Evolutionary conservation across 345 rosid genomes (phyloP), one percentile per base, ranked within the genome.

Genomic region (sweet orange (Citrus sinensis)): DNA sequence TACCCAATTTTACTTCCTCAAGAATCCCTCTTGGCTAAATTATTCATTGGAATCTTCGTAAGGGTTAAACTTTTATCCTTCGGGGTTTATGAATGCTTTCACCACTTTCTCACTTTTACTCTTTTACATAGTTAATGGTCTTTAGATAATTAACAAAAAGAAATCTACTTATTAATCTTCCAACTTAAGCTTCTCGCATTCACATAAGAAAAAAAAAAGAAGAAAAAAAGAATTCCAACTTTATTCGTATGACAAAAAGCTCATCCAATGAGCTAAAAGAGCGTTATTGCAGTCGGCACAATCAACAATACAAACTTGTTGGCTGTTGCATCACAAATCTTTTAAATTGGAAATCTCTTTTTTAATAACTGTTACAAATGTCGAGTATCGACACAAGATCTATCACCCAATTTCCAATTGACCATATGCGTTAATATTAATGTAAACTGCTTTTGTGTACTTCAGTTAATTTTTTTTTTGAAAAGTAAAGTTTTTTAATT

Each of bases 21-120:
- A 27, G 62, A 80, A 66, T 67, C 79, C 81, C 66, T 75, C 78
- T 79, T 46, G 74, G 62, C 82, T 37, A 46, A 80, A 82, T 22
- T 54, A 61, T 55, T 62, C 29, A 17, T 13, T 60, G 62, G 68
- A 73, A 64, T 77, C 71, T 68, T 80, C 60, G 58, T 29, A n/a
- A 68, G 59, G 72, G 37, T 71, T 35, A 40, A 29, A 32, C 35
- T 63, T 74, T 61, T 74, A 61, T 73, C 63, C 76, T 69, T 76
- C 20, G 17, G 55, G 51, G 32, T 49, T 34, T 68, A 76, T 51
- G 61, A 30, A 55, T 34, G 64, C 70, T 71, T 60, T 73, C 62
- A 37, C 76, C 67, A 69, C 70, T 42, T 37, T 19, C 30, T 25
- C 1, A 61, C 32, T 56, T 75, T 37, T 40, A 40, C 10, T 19